Percentiles rank a stretch among this genome's conserved stretches.
Evolutionary conservation across 148 eudicot genomes (phyloP).

Genomic region (Rhododendron williamsianum): DNA sequence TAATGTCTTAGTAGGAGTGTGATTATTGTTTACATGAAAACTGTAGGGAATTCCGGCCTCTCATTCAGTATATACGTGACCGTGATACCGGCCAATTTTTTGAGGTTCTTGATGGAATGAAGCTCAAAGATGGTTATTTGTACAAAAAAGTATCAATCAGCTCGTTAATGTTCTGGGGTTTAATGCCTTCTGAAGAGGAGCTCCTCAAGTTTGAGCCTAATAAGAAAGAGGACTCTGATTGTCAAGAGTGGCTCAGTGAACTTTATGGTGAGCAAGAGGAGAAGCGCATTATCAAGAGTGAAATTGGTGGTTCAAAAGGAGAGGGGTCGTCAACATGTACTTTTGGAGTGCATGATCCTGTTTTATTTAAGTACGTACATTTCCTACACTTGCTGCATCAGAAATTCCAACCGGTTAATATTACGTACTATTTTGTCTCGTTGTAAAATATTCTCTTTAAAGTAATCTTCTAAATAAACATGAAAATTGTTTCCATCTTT

Average conservation of each 20-base stretch:
- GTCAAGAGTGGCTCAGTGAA: conserved; percentile 77
- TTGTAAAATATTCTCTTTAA: too few species aligned
- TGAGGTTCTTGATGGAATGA: conserved; percentile 79
- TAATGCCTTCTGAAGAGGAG: conserved; percentile 74
- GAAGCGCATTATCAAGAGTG: conserved; percentile 19
- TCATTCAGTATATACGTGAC: conserved; percentile 69
- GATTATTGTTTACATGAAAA: conserved; percentile 11
- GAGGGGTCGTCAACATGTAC: conserved; percentile 61
- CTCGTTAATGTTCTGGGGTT: conserved; percentile 67
- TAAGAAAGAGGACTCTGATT: conserved; percentile 53
- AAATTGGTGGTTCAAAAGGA: conserved; percentile 72
- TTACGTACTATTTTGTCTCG: not conserved
- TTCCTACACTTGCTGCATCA: not conserved
- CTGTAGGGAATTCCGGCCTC: conserved; percentile 89
- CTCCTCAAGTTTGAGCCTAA: conserved; percentile 67
- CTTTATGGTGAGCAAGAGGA: conserved; percentile 79
- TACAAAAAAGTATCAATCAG: conserved; percentile 73
- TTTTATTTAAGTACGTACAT: conserved; percentile 21
- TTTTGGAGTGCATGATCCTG: conserved; percentile 81
- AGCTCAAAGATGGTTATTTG: conserved; percentile 86
- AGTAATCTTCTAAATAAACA: too few species aligned
- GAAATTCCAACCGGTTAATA: not conserved
- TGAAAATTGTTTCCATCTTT: too few species aligned
- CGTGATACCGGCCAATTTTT: conserved; percentile 71
- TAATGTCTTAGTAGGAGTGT: not conserved